A percentile compares a stretch with the other conserved stretches of the same genome.
Conservation (phyloP, 257 asterid species). For the Solanum acaule region DNA sequence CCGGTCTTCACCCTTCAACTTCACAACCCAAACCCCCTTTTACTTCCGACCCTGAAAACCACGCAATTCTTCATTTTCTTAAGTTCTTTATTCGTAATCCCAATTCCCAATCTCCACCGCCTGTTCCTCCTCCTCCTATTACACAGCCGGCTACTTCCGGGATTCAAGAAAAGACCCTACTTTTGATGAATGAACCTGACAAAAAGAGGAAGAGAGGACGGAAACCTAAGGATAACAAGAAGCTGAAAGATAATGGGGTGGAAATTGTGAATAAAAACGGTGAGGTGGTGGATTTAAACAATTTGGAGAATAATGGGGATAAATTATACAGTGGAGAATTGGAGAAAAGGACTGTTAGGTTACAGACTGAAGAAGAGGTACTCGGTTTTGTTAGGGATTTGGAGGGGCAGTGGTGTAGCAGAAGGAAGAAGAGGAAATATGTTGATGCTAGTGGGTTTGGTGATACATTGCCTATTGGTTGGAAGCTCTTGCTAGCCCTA, state of each 20-base stretch:
- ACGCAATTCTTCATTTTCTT: constrained; percentile 59
- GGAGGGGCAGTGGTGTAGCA: constrained; percentile 95
- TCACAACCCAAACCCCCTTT: constrained; percentile 23
- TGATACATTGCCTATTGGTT: constrained; percentile 59
- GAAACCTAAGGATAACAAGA: constrained; percentile 15
- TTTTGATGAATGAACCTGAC: constrained; percentile 18
- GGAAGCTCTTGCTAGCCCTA: constrained; percentile 88
- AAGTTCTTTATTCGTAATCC: constrained; percentile 58
- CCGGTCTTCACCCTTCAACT: constrained; percentile 48
- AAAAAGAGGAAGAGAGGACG: constrained; percentile 36
- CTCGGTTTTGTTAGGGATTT: constrained; percentile 50
- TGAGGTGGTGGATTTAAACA: constrained; percentile 44
- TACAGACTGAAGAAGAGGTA: constrained; percentile 58
- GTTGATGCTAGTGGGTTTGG: constrained; percentile 62
- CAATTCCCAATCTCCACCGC: constrained; percentile 30
- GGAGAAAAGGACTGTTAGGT: constrained; percentile 53
- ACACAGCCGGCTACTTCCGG: constrained; percentile 16
- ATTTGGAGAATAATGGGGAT: constrained; percentile 65
- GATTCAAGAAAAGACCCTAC: constrained; percentile 22
- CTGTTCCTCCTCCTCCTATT: constrained; percentile 21
- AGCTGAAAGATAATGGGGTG: constrained; percentile 34
- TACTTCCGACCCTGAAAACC: constrained; percentile 60
- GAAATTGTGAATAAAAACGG: constrained; percentile 51
- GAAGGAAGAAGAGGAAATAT: constrained; percentile 86
- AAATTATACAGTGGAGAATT: constrained; percentile 46